A percentile compares a stretch with the other conserved stretches of the same genome.
phyloP scores from a whole-genome alignment of 331 rosid genomes.

The Rosa hybrid region DNA sequence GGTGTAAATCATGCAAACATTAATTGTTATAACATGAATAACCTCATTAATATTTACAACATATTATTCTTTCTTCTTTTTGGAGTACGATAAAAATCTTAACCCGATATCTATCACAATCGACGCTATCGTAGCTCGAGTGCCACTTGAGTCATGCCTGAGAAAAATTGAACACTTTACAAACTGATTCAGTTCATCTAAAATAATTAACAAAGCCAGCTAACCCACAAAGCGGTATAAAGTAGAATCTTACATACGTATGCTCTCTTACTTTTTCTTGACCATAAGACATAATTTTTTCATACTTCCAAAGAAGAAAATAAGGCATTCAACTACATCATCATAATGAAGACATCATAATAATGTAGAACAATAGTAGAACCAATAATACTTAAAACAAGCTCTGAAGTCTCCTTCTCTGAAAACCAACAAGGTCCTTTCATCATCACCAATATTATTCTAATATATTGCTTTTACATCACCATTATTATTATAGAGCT shows the following conservation, averaged over 20 bases:
- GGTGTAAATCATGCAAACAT: too few relatives aligned
- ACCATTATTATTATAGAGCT: neutral
- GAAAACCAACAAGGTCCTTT: neutral
- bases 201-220: neutral
- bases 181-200: neutral
- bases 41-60: too few relatives aligned
- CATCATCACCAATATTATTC: constrained; percentile 11
- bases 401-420: neutral
- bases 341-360: neutral
- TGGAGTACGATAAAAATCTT: neutral
- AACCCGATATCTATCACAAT: neutral
- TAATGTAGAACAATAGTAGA: neutral
- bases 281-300: neutral
- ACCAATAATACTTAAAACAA: neutral
- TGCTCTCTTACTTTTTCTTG: neutral
- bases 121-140: neutral
- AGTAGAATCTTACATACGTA: neutral
- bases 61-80: too few relatives aligned
- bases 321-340: neutral
- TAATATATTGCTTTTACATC: neutral
- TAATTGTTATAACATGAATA: too few relatives aligned
- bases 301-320: neutral
- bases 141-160: neutral
- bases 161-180: too few relatives aligned
- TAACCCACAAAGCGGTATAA: neutral